Percentiles rank a stretch among this genome's conserved stretches.
phyloP scores from a whole-genome alignment of 2,329 filamentous ascomycete genomes.

The Cordyceps militaris region DNA sequence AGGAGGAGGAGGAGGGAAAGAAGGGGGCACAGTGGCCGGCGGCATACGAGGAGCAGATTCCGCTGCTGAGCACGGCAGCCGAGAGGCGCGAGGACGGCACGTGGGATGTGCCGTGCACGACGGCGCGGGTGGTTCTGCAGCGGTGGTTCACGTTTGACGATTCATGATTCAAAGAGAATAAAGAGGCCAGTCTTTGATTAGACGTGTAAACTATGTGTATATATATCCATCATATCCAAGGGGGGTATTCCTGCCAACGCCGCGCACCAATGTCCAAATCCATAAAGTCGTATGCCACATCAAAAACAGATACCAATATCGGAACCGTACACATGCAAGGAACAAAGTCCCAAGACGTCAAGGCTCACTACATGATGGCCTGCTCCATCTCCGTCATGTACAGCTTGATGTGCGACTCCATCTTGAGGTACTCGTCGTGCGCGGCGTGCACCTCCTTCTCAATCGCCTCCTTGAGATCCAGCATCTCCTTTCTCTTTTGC shows the following conservation, averaged over 20 bases:
- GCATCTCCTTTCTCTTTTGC: constrained; percentile 99
- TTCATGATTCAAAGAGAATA: background rate
- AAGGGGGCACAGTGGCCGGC: background rate
- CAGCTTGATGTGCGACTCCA: constrained; percentile 93
- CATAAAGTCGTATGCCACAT: background rate
- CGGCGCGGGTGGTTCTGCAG: constrained; percentile 48
- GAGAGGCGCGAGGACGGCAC: constrained; percentile 42
- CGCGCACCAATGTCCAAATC: background rate
- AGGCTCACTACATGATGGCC: constrained; percentile 43
- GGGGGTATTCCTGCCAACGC: constrained; percentile 3
- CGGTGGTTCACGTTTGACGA: constrained; percentile 52
- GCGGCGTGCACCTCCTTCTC: constrained; percentile 88
- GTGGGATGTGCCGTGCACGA: constrained; percentile 53
- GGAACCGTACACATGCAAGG: background rate
- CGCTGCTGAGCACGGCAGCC: constrained; percentile 52
- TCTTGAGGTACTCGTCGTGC: constrained; percentile 91
- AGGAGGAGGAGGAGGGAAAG: background rate
- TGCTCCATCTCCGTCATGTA: constrained; percentile 99
- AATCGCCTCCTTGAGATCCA: constrained; percentile 94
- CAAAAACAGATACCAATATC: background rate
- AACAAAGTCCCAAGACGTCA: background rate
- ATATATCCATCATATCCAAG: background rate
- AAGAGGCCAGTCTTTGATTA: too few relatives aligned
- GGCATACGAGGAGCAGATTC: constrained; percentile 43
- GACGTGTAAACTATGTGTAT: background rate